These are phyloP conservation scores for Ganoderma sinense DNA, from an alignment of 1,284 basidiomycete species.

Conservation along the genomic window DNA sequence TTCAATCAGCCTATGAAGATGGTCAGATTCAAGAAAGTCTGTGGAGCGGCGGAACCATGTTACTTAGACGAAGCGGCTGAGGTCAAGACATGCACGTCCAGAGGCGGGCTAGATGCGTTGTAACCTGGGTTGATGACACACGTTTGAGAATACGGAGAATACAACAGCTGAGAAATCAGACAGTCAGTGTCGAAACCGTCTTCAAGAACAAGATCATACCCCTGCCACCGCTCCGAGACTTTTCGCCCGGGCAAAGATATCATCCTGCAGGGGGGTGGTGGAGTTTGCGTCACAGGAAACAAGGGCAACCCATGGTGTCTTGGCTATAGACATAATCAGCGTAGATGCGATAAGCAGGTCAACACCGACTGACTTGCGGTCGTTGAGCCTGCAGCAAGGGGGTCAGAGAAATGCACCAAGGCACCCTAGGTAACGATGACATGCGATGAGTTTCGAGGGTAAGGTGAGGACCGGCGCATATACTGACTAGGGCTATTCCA, in stretches of 20 bases:
- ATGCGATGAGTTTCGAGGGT: background rate
- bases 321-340: background rate
- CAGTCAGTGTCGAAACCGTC: background rate
- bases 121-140: constrained; percentile 14
- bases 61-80: background rate
- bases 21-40: background rate
- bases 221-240: constrained; percentile 16
- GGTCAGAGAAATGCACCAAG: background rate
- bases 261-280: constrained; percentile 6
- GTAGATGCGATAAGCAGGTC: background rate
- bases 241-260: constrained; percentile 22
- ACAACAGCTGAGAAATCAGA: constrained; percentile 9
- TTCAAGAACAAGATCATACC: background rate
- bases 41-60: too few relatives aligned
- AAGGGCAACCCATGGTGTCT: constrained; percentile 20
- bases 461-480: background rate
- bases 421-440: background rate
- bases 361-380: background rate
- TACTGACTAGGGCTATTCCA: background rate
- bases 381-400: background rate
- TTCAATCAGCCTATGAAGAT: constrained; percentile 12
- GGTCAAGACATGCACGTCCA: constrained; percentile 7
- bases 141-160: constrained; percentile 8
- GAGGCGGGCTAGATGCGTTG: constrained; percentile 6
- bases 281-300: constrained; percentile 18